Conservation (phyloP, 2,329 filamentous ascomycete species). For the Cladosporium cucumerinum region DNA sequence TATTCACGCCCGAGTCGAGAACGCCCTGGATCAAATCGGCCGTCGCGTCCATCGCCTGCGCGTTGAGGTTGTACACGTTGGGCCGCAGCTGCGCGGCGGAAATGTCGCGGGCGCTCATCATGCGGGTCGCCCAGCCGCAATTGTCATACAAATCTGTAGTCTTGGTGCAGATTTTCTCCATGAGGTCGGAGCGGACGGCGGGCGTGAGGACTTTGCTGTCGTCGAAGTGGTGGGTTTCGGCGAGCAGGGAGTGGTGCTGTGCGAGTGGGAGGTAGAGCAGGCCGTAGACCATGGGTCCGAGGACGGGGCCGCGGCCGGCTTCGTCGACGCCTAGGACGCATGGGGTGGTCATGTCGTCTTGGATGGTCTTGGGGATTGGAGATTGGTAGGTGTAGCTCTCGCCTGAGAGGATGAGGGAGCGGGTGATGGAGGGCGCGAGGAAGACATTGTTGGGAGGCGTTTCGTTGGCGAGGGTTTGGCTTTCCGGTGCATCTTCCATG, state of each 20-base stretch:
- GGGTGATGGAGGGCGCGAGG: conserved; percentile 47
- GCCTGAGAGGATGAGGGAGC: conserved; percentile 39
- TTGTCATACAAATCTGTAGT: conserved; percentile 55
- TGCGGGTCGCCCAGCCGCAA: conserved; percentile 80
- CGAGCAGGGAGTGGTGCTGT: conserved; percentile 68
- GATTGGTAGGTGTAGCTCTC: conserved; percentile 50
- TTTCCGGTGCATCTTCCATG: conserved; percentile 30
- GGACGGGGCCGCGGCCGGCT: conserved; percentile 88
- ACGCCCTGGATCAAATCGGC: conserved; percentile 76
- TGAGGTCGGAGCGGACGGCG: conserved; percentile 69
- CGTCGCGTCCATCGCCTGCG: conserved; percentile 91
- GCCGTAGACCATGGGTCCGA: conserved; percentile 67
- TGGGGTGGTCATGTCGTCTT: conserved; percentile 48
- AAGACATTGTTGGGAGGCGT: conserved; percentile 40
- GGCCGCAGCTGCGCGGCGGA: conserved; percentile 71
- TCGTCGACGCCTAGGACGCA: conserved; percentile 90
- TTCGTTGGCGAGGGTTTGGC: conserved; percentile 33
- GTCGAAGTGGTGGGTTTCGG: conserved; percentile 79
- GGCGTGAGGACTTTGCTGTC: conserved; percentile 91
- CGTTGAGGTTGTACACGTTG: conserved; percentile 80
- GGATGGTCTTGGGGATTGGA: conserved; percentile 35
- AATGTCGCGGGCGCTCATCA: conserved; percentile 82
- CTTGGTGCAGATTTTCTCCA: conserved; percentile 67
- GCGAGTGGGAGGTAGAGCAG: conserved; percentile 69
- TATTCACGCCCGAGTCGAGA: conserved; percentile 72